Conservation (phyloP, 2,329 filamentous ascomycete genomes). For the Zymoseptoria crescenta region DNA sequence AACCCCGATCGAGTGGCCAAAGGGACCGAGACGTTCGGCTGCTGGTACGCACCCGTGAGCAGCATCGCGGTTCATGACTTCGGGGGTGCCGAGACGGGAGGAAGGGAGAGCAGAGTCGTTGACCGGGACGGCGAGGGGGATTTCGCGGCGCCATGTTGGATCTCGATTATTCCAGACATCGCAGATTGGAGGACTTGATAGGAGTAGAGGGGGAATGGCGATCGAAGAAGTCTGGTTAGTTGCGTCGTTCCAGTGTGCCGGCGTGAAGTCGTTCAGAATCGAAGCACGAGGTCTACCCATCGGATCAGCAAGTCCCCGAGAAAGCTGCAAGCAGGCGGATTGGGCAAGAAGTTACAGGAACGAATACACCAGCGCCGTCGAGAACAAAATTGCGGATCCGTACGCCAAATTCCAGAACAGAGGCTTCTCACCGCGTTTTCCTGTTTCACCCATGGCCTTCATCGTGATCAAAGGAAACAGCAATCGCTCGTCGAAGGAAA, state of each 20-base stretch:
- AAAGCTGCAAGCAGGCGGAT: background rate
- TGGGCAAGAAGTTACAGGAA: background rate
- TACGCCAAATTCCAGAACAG: background rate
- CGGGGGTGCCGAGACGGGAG: background rate
- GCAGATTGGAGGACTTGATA: background rate
- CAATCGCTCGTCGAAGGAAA: background rate
- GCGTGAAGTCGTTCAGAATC: background rate
- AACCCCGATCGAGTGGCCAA: background rate
- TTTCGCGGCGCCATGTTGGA: background rate
- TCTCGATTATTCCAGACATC: background rate
- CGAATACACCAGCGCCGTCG: background rate
- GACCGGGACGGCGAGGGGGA: background rate
- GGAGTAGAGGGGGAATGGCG: background rate
- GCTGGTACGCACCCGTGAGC: background rate
- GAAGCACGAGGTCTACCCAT: background rate
- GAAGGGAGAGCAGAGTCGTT: background rate
- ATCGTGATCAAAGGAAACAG: background rate
- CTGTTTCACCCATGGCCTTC: background rate
- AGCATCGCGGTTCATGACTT: background rate
- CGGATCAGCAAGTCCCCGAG: background rate
- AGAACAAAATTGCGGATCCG: background rate
- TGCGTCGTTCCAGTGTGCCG: background rate
- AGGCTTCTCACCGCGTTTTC: background rate
- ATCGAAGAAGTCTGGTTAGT: background rate
- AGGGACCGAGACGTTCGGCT: background rate